phyloP scores from a whole-genome alignment of 2,329 filamentous ascomycete species.

The Nakataea oryzae region DNA sequence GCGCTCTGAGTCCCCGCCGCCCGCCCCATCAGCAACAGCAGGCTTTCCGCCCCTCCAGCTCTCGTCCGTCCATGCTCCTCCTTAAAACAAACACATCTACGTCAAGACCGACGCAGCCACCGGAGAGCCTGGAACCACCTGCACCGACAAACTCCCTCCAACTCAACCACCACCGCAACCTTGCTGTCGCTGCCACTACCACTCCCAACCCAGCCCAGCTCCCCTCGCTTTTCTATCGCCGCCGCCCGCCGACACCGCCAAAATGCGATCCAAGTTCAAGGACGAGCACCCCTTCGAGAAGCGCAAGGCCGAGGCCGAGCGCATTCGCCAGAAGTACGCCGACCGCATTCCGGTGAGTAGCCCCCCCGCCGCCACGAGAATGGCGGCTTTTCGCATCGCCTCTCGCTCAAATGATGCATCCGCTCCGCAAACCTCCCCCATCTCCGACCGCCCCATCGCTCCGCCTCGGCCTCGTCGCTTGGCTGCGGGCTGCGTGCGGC shows the following conservation, averaged over 20 bases:
- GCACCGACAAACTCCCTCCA: background rate
- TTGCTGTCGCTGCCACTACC: background rate
- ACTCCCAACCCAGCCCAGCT: background rate
- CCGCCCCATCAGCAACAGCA: too few relatives aligned
- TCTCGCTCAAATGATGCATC: background rate
- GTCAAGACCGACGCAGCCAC: too few relatives aligned
- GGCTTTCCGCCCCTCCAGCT: too few relatives aligned
- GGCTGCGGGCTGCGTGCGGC: too few relatives aligned
- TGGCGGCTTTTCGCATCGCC: constrained; percentile 3
- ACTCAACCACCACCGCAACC: background rate
- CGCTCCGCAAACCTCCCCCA: background rate
- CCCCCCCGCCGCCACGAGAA: background rate
- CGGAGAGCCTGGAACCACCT: background rate
- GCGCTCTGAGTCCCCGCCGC: too few relatives aligned
- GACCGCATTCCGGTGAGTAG: constrained; percentile 90
- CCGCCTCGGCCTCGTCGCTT: background rate
- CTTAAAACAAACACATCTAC: too few relatives aligned
- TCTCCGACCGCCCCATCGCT: background rate
- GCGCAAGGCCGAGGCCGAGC: constrained; percentile 99
- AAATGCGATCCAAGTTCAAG: constrained; percentile 99
- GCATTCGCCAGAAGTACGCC: constrained; percentile 97
- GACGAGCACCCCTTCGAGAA: constrained; percentile 99
- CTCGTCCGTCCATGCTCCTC: too few relatives aligned
- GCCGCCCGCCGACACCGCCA: constrained; percentile 28
- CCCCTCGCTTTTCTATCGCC: background rate